Evolutionary conservation across 306 rosid genomes (phyloP), one percentile per base, ranked within the genome.

Genomic region (Erythrophleum fordii): DNA sequence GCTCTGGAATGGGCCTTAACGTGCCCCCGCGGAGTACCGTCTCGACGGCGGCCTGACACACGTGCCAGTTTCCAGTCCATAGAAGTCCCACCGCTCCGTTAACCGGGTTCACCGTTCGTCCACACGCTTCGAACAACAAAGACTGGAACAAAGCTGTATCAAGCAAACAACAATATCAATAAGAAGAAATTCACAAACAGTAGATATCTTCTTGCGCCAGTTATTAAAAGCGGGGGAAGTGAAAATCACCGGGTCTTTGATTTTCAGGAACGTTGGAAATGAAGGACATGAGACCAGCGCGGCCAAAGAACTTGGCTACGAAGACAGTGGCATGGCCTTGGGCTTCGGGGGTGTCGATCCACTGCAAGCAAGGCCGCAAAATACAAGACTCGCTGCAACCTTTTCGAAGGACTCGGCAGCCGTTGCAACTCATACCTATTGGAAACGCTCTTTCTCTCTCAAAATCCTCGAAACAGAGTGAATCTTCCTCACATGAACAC

Each of bases 291-390:
- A 95, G 99, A 65, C 97, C 99, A 12, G 99, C 99, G 23, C 99
- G 99, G 86, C 99, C 99, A 29, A 95, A 95, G 89, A 95, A 95
- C 90, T 95, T 95, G 82, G 99, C 99, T 0, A 95, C 98, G 56
- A 95, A 95, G 71, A 93, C 93, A 13, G 99, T 95, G 59, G 99
- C 99, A 78, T 95, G 90, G 25, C 98, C 99, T 85, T 95, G 99
- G 14, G 99, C 88, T 77, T 95, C 98, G 25, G 97, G 88, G 53
- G 86, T 88, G 0, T 93, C 97, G 70, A 95, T 95, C 97, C 97
- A 93, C 79, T 93, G 99, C 39, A 95, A 79, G 67, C 97, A 95
- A 29, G 99, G 97, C 20, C 99, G 87, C 67, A 95, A 78, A 77
- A 95, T 88, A 81, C 99, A 95, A 22, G 94, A 83, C 44, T 93